These are phyloP conservation scores for Astrothelium macrocarpum DNA, from an alignment of 495 filamentous ascomycete genomes.

Conservation along the genomic window DNA sequence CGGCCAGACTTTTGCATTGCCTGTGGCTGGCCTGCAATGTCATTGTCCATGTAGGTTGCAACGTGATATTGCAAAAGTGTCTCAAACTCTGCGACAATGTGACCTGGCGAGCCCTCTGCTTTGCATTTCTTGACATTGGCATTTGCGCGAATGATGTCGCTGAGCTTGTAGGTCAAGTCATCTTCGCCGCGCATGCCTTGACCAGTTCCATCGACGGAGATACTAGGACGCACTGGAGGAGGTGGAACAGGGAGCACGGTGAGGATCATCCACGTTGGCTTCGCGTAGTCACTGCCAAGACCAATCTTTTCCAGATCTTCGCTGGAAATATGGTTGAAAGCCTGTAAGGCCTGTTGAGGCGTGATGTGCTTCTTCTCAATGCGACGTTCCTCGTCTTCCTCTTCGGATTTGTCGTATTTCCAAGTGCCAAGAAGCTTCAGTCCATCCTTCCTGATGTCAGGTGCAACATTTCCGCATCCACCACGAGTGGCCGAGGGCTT, in stretches of 20 bases:
- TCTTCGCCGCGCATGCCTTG: slow-evolving; percentile 89
- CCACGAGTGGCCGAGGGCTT: slow-evolving; percentile 48
- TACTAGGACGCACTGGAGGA: slow-evolving; percentile 89
- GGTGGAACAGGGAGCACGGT: slow-evolving; percentile 92
- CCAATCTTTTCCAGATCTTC: slow-evolving; percentile 79
- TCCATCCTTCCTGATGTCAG: slow-evolving; percentile 73
- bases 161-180: slow-evolving; percentile 96
- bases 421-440: slow-evolving; percentile 72
- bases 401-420: slow-evolving; percentile 65
- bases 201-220: slow-evolving; percentile 82
- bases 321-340: slow-evolving; percentile 72
- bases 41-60: slow-evolving; percentile 98
- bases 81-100: slow-evolving; percentile 84
- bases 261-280: slow-evolving; percentile 97
- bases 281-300: slow-evolving; percentile 82
- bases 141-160: slow-evolving; percentile 96
- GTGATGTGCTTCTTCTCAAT: slow-evolving; percentile 76
- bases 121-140: slow-evolving; percentile 83
- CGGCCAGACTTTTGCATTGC: slow-evolving; percentile 93
- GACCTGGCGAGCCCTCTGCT: slow-evolving; percentile 77
- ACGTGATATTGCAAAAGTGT: slow-evolving; percentile 93
- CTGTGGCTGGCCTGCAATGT: slow-evolving; percentile 91
- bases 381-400: slow-evolving; percentile 47
- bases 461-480: slow-evolving; percentile 87
- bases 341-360: slow-evolving; percentile 71